A percentile compares a stretch with the other conserved stretches of the same genome.
Evolutionary conservation across 129 eudicot species (phyloP).

Genomic region (Chrysanthemum makinoi): DNA sequence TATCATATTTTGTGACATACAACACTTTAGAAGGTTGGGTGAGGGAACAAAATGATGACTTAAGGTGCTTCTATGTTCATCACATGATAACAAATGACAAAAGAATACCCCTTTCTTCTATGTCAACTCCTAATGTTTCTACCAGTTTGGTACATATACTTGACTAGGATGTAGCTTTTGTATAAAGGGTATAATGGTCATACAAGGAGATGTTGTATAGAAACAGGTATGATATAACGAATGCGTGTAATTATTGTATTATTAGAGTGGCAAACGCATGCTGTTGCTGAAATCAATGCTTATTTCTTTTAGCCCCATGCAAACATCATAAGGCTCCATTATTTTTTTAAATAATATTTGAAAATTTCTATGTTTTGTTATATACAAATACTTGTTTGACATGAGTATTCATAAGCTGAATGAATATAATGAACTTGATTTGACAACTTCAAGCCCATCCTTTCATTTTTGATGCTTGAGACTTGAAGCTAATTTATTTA

Average conservation of each 20-base stretch:
- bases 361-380: not conserved
- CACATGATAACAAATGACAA: conserved; percentile 13
- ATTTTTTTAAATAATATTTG: not conserved
- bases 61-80: conserved; percentile 25
- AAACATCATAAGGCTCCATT: conserved; percentile 8
- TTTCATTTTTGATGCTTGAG: not conserved
- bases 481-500: not conserved
- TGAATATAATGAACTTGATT: not conserved
- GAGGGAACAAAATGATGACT: conserved; percentile 58
- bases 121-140: too few relatives aligned
- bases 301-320: conserved; percentile 22
- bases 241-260: conserved; percentile 17
- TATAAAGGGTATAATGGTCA: conserved; percentile 29
- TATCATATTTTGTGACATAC: conserved; percentile 34
- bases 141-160: not conserved
- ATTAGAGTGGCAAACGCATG: conserved; percentile 32
- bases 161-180: conserved; percentile 7
- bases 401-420: not conserved
- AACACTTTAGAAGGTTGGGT: conserved; percentile 29
- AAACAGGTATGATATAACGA: conserved; percentile 4
- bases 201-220: conserved; percentile 16
- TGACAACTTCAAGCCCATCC: not conserved
- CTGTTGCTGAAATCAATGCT: conserved; percentile 36
- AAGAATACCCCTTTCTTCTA: conserved; percentile 13
- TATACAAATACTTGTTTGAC: not conserved